These are phyloP conservation scores for Debaryomyces hansenii DNA, from an alignment of 805 yeast genomes.

Conservation along the genomic window DNA sequence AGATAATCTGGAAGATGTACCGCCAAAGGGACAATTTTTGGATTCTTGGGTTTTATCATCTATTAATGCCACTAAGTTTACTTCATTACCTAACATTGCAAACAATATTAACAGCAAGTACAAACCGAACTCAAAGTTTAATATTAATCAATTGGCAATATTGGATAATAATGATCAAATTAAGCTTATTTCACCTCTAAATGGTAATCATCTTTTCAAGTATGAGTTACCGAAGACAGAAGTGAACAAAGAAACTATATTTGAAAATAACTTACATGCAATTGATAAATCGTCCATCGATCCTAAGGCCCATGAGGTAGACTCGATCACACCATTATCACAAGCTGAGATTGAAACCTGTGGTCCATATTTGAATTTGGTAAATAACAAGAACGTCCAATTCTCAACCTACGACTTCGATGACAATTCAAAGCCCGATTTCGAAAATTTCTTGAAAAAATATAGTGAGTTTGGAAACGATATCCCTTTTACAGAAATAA, in stretches of 20 bases:
- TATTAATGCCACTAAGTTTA: constrained; percentile 25
- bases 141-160: constrained; percentile 31
- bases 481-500: constrained; percentile 15
- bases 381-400: constrained; percentile 28
- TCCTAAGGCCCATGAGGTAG: neutral
- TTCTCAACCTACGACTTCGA: constrained; percentile 29
- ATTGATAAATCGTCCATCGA: neutral
- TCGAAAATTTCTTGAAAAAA: constrained; percentile 15
- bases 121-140: constrained; percentile 17
- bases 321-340: constrained; percentile 36
- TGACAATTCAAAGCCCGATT: constrained; percentile 7
- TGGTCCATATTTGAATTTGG: constrained; percentile 33
- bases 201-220: constrained; percentile 37
- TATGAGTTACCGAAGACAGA: constrained; percentile 40
- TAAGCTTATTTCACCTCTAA: constrained; percentile 35
- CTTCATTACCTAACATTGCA: constrained; percentile 21
- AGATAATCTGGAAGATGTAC: constrained; percentile 1
- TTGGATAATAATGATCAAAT: constrained; percentile 30
- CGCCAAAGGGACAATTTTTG: constrained; percentile 16
- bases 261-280: constrained; percentile 16
- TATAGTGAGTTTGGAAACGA: constrained; percentile 27
- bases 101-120: constrained; percentile 8
- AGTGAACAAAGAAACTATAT: constrained; percentile 20
- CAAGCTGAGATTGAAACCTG: constrained; percentile 61
- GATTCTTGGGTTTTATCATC: constrained; percentile 52